Conservation (phyloP, 208 protist species). For the Angomonas ambiguus region DNA sequence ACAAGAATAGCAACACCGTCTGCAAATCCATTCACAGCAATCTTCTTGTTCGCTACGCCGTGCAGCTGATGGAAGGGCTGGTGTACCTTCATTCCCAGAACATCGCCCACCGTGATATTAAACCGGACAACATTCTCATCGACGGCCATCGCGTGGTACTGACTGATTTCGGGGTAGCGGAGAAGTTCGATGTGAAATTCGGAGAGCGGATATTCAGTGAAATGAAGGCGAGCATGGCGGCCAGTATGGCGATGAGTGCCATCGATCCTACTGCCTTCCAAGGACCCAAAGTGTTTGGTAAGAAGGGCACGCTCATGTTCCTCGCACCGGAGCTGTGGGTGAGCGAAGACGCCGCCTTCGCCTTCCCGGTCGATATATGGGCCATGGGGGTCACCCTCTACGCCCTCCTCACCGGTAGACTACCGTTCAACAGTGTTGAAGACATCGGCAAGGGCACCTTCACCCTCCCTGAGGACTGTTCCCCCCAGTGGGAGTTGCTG, state of each 20-base stretch:
- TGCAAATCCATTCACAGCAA: conserved; percentile 28
- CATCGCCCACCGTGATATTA: conserved; percentile 86
- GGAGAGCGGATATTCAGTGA: conserved; percentile 20
- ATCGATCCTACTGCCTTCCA: conserved; percentile 8
- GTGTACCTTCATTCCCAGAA: conserved; percentile 55
- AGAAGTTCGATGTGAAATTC: conserved; percentile 39
- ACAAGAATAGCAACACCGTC: conserved; percentile 25
- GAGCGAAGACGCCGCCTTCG: conserved; percentile 49
- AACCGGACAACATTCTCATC: conserved; percentile 83
- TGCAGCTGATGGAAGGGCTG: conserved; percentile 63
- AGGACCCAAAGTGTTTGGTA: conserved; percentile 30
- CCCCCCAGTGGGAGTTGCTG: background rate
- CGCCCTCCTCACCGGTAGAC: background rate
- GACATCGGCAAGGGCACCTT: background rate
- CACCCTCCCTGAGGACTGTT: background rate
- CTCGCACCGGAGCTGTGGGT: conserved; percentile 67
- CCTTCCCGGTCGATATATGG: conserved; percentile 12
- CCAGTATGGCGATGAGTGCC: conserved; percentile 25
- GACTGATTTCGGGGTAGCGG: conserved; percentile 82
- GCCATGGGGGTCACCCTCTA: conserved; percentile 1
- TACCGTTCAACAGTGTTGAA: conserved; percentile 3
- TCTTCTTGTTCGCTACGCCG: conserved; percentile 26
- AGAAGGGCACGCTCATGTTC: conserved; percentile 70
- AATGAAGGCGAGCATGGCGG: conserved; percentile 32
- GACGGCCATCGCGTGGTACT: conserved; percentile 51